phyloP scores from a whole-genome alignment of 192 early-diverging fungal genomes.

The Linnemannia exigua region DNA sequence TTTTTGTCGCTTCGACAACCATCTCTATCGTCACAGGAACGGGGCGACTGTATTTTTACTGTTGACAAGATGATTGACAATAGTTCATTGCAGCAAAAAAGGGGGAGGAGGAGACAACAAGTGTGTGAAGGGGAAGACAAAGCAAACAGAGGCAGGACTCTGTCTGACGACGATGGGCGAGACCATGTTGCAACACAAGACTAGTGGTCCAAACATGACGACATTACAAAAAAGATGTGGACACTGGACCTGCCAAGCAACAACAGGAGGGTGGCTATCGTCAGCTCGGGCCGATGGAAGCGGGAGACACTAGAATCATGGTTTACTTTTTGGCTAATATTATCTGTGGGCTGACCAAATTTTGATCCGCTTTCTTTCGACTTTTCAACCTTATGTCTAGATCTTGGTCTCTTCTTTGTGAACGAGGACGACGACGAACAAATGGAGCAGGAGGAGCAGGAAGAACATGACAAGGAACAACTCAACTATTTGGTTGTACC shows the following conservation, averaged over 20 bases:
- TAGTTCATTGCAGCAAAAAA: slow-evolving; percentile 33
- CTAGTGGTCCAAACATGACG: not conserved
- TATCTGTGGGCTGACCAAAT: not conserved
- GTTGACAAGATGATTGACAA: slow-evolving; percentile 38
- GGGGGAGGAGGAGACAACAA: not conserved
- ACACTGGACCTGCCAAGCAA: not conserved
- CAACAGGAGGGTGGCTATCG: not conserved
- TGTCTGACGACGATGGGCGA: too few relatives aligned
- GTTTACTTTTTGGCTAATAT: not conserved
- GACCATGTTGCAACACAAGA: not conserved
- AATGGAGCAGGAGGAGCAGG: slow-evolving; percentile 21
- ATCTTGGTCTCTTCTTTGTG: slow-evolving; percentile 52
- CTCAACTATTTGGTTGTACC: slow-evolving; percentile 25
- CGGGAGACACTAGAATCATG: not conserved
- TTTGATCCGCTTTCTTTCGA: not conserved
- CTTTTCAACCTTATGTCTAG: not conserved
- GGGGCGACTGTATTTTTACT: not conserved
- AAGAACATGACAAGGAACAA: slow-evolving; percentile 30
- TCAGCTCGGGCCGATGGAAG: not conserved
- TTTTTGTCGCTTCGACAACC: not conserved
- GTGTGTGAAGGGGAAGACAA: not conserved
- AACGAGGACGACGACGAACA: slow-evolving; percentile 50
- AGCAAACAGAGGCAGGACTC: not conserved
- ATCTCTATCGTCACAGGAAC: not conserved
- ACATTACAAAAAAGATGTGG: not conserved